Percentiles rank a stretch among this genome's conserved stretches.
phyloP scores from a whole-genome alignment of 805 yeast genomes.

The Starmerella apicola region DNA sequence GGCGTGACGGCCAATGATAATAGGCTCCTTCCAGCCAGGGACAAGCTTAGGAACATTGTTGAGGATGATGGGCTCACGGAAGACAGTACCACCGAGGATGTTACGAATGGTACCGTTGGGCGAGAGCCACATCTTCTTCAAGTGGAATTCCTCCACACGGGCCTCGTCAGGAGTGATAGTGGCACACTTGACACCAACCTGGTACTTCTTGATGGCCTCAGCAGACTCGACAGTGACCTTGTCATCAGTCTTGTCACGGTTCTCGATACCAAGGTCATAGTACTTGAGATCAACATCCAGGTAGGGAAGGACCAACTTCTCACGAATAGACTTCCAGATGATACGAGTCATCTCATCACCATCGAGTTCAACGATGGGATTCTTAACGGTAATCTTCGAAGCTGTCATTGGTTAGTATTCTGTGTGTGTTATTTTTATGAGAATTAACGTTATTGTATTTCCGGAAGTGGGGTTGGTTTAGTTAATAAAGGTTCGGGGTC shows the following conservation, averaged over 20 bases:
- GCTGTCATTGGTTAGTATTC: slow-evolving; percentile 20
- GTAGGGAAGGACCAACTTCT: slow-evolving; percentile 72
- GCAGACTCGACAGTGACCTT: slow-evolving; percentile 84
- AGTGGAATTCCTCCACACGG: slow-evolving; percentile 76
- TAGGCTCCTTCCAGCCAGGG: slow-evolving; percentile 89
- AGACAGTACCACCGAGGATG: slow-evolving; percentile 90
- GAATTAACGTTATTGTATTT: too few species aligned
- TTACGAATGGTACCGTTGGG: slow-evolving; percentile 97
- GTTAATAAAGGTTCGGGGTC: too few species aligned
- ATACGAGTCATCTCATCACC: slow-evolving; percentile 97
- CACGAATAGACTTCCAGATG: slow-evolving; percentile 86
- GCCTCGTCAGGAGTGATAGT: slow-evolving; percentile 94
- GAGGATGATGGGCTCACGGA: slow-evolving; percentile 91
- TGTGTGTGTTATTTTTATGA: too few species aligned
- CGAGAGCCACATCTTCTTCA: slow-evolving; percentile 94
- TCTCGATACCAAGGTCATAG: slow-evolving; percentile 77
- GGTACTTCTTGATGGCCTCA: slow-evolving; percentile 71
- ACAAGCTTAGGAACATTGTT: slow-evolving; percentile 78
- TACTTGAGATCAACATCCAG: slow-evolving; percentile 79
- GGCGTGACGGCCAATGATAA: slow-evolving; percentile 95
- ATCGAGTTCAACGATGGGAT: slow-evolving; percentile 92
- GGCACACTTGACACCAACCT: slow-evolving; percentile 94
- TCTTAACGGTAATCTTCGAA: slow-evolving; percentile 51
- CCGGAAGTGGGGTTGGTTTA: too few species aligned
- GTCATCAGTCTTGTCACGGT: slow-evolving; percentile 81